A percentile compares a stretch with the other conserved stretches of the same genome.
phyloP scores from a whole-genome alignment of 169 alveolate genomes.

The Eimeria tenella region DNA sequence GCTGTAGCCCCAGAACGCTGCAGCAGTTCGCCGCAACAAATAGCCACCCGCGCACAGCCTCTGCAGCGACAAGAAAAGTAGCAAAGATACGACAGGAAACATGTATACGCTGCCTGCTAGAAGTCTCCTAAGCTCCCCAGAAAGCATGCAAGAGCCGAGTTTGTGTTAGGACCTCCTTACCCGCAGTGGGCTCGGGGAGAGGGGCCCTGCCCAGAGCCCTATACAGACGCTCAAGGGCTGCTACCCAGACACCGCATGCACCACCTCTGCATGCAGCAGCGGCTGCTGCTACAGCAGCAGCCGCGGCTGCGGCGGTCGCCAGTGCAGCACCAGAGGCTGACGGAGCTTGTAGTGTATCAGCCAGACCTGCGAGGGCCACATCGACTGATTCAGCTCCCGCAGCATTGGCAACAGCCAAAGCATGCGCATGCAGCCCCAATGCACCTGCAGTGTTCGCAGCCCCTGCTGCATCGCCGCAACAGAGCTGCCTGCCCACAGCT shows the following conservation, averaged over 20 bases:
- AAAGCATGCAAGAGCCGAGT: too few relatives aligned
- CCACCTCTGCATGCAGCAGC: neutral
- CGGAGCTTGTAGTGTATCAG: neutral
- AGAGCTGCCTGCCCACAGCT: neutral
- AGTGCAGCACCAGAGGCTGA: neutral
- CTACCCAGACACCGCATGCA: neutral
- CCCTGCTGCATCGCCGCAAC: slow-evolving; percentile 38
- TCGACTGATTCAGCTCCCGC: slow-evolving; percentile 27
- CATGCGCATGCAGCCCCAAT: neutral
- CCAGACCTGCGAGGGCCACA: slow-evolving; percentile 11
- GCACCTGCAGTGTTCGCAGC: neutral
- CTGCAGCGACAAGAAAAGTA: neutral
- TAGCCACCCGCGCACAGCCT: neutral
- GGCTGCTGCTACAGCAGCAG: neutral
- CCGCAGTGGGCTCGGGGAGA: neutral
- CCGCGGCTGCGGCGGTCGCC: neutral
- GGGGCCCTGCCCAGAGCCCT: neutral
- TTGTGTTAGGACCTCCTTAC: neutral
- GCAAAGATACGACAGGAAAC: too few relatives aligned
- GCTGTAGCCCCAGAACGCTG: neutral
- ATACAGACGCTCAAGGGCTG: neutral
- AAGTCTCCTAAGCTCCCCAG: too few relatives aligned
- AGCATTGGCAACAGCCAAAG: slow-evolving; percentile 39
- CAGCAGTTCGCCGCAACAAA: neutral
- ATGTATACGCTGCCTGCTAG: too few relatives aligned